These are phyloP conservation scores for Penicillium oxalicum DNA, from an alignment of 2,329 filamentous ascomycete genomes.

Conservation along the genomic window DNA sequence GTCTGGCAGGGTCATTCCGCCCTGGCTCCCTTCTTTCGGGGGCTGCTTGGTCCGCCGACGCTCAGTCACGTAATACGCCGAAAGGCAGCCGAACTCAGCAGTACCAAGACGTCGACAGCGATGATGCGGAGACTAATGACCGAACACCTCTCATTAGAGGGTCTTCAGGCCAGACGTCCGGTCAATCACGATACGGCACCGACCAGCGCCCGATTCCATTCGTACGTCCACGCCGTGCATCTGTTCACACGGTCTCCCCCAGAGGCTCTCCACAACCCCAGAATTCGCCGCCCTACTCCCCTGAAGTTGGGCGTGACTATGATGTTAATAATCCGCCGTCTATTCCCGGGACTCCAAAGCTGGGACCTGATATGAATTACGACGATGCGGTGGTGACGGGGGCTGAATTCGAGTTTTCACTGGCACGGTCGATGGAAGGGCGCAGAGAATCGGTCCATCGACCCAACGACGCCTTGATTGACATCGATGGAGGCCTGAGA, in stretches of 20 bases:
- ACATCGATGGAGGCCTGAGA: slow-evolving; percentile 36
- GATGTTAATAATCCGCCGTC: slow-evolving; percentile 63
- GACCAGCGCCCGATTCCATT: slow-evolving; percentile 25
- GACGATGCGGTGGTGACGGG: slow-evolving; percentile 50
- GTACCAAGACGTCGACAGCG: slow-evolving; percentile 23
- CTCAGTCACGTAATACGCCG: slow-evolving; percentile 26
- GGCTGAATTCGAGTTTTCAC: slow-evolving; percentile 36
- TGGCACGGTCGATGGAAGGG: slow-evolving; percentile 32
- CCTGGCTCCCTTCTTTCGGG: slow-evolving; percentile 27
- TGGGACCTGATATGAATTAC: slow-evolving; percentile 48
- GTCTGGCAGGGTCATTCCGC: slow-evolving; percentile 36
- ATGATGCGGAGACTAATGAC: slow-evolving; percentile 41
- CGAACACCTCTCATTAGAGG: slow-evolving; percentile 50
- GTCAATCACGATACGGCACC: slow-evolving; percentile 31
- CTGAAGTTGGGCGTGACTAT: slow-evolving; percentile 40
- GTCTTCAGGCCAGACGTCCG: slow-evolving; percentile 27
- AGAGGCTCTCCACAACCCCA: slow-evolving; percentile 25
- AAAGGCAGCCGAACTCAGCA: slow-evolving; percentile 26
- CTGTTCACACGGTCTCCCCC: slow-evolving; percentile 25
- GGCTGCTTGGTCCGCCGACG: slow-evolving; percentile 42
- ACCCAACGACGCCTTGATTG: slow-evolving; percentile 39
- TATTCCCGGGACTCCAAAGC: slow-evolving; percentile 52
- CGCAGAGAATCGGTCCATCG: slow-evolving; percentile 26
- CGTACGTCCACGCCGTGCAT: slow-evolving; percentile 22
- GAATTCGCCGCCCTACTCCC: slow-evolving; percentile 19